Base-by-base conservation (phyloP, 2,329 filamentous ascomycete genomes). In the Myriosclerotinia scirpicola region DNA sequence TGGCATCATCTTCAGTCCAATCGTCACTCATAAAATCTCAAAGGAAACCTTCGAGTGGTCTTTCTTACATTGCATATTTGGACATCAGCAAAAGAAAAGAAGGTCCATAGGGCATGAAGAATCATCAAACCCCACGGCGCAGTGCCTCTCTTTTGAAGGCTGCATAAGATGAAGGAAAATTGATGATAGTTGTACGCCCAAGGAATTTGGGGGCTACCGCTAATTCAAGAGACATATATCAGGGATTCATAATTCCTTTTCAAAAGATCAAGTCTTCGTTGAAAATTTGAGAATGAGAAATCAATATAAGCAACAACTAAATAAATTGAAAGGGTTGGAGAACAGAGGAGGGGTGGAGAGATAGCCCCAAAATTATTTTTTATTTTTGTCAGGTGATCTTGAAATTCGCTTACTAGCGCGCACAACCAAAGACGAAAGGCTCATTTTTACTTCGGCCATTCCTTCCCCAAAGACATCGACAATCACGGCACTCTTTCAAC, bases 401-500 rank as follows among this genome's bases (percentile, higher is more conserved):
- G 48, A 52, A 52, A 52, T 61, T 61, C 58, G 58, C 58, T 61
- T 61, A 61, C 58, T 61, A 61, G 58, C 58, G 58, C 56, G 42
- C 56, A 59, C 56, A 59, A 42, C 30, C 30, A 34, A 34, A 34
- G 30, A 34, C 30, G 5, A 5, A 34, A 34, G 30, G 5, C 30
- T 6, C 30, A 34, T 3, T 34, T 34, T 34, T 34, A 4, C 30
- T 34, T 5, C 6, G 30, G 30, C 6, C 30, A 34, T 34, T 34
- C 20, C 30, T 50, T 50, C 44, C 63, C 40, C 48, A 66, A 66
- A 52, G 65, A 63, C 58, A 66, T 63, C 52, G 48, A 73, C 70
- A 74, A 71, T 59, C 66, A 69, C 72, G 71, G 70, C 71, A 73
- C 69, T 68, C 67, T 69, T 68, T 67, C 67, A 72, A 78, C 80